Evolutionary conservation across 1,284 basidiomycete genomes (phyloP), one percentile per base, ranked within the genome.

Genomic region (Ceratobasidium sp.): DNA sequence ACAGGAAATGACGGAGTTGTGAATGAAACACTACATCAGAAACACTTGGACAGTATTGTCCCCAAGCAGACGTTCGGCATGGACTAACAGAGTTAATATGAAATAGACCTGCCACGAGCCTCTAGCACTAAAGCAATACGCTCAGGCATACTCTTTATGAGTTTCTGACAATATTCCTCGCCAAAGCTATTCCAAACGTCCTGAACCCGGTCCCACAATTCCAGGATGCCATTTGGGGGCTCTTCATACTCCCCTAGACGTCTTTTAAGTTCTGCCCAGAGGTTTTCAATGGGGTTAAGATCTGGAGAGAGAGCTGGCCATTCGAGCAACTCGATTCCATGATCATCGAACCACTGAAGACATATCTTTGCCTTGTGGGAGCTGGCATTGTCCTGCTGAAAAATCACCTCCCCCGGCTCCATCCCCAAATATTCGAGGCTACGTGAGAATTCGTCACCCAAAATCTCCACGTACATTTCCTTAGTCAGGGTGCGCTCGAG

Each of bases 261-360:
- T 9, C 69, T 5, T 30, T 64, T 74, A 45, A 74, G 23, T 26
- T 71, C 57, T 14, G 34, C 46, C 71, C 71, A 74, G 3, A 72
- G 43, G 26, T 72, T 69, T 72, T 74, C 53, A 16, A 73, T 74
- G 14, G 48, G 70, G 48, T 72, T 74, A 23, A 73, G 50, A 39
- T 74, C 73, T 21, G 73, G 71, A 28, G 55, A 74, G 39, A 67
- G 48, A 18, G 73, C 28, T 1, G 71, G 71, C 73, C 73, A 74
- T 18, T 59, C 26, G 21, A 74, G 34, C 8, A 72, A 32, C 50
- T 72, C 52, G 1, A 74, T 61, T 21, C 62, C 46, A 59, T 65
- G 26, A 18, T 69, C 9, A 10, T 74, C 45, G 32, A 74, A 41
- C 73, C 62, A 73, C 1, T 69, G 59, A 3, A 65, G 53, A 32